Percentiles rank a stretch among this genome's conserved stretches.
Conservation (phyloP, 2,329 filamentous ascomycete genomes). For the Penicillium polonicum region DNA sequence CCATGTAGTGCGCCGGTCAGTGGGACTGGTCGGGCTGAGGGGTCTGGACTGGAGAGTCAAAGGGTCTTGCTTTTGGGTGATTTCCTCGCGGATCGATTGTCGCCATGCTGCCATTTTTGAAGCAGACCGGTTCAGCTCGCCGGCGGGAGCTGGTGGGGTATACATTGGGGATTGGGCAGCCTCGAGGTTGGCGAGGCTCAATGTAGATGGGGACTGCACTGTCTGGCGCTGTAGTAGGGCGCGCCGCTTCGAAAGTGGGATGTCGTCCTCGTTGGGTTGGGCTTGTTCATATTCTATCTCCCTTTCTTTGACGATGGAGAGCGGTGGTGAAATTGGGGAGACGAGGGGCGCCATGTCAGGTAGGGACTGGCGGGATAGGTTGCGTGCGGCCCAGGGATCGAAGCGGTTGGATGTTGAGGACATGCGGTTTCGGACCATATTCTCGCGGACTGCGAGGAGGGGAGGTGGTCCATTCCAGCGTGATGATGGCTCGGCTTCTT, state of each 20-base stretch:
- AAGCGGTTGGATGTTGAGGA: conserved; percentile 38
- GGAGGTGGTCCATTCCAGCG: conserved; percentile 41
- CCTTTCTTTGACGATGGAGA: conserved; percentile 28
- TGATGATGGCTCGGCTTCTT: conserved; percentile 19
- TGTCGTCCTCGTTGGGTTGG: conserved; percentile 56
- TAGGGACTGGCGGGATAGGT: conserved; percentile 28
- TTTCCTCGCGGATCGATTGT: conserved; percentile 62
- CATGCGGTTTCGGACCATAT: conserved; percentile 45
- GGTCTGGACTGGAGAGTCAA: conserved; percentile 30
- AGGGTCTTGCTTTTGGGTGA: conserved; percentile 43
- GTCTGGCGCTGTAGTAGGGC: conserved; percentile 59
- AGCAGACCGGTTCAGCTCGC: conserved; percentile 38
- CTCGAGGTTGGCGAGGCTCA: conserved; percentile 43
- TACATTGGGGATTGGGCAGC: background rate
- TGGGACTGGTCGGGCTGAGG: conserved; percentile 36
- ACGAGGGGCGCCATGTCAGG: conserved; percentile 16
- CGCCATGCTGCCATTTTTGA: conserved; percentile 66
- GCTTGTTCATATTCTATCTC: conserved; percentile 4
- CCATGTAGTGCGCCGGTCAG: conserved; percentile 63
- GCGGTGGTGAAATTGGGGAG: conserved; percentile 18
- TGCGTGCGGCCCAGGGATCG: conserved; percentile 33
- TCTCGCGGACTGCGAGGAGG: conserved; percentile 56
- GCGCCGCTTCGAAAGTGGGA: conserved; percentile 69
- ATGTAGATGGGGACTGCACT: conserved; percentile 50
- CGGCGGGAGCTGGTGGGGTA: conserved; percentile 12